Base-by-base conservation (phyloP, 2,329 filamentous ascomycete genomes). In the Trichoderma asperellum region DNA sequence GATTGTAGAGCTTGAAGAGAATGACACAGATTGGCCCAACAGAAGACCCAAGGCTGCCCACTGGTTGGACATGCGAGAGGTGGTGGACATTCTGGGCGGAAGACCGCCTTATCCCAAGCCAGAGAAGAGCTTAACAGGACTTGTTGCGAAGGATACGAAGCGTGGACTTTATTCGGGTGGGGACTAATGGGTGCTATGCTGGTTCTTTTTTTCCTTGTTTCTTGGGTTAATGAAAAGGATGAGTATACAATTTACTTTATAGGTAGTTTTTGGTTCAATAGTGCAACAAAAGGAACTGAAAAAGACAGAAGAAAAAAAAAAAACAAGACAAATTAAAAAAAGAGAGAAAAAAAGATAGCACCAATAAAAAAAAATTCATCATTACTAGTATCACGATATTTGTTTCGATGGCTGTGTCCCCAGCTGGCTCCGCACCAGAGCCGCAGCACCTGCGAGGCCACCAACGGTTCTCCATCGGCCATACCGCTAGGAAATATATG, bases 11-110 rank as follows among this genome's bases (percentile, higher is more conserved):
- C 86, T 98, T 10, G 96, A 98, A 83, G 88, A 88, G 73, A 87
- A 88, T 29, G 92, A 94, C 76, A 98, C 96, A 4, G 95, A 99
- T 82, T 99, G 96, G 96, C 88, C 89, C 73, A 94, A 96, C 79
- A 86, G 96, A 62, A 86, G 96, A 62, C 95, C 96, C 58, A 92
- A 89, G 81, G 82, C 89, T 67, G 92, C 96, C 74, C 94, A 93
- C 83, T 99, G 96, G 96, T 83, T 92, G 75, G 85, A 85, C 61
- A 83, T 97, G 79, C 92, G 93, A 81, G 85, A 90, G 61, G 88
- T 93, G 34, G 94, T 97, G 2, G 92, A 99, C 78, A 91, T 93
- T 40, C 82, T 99, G 37, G 92, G 91, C 62, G 95, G 94, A 2
- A 86, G 93, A 70, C 87, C 90, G 2, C 71, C 77, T 1, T 86